A percentile compares a stretch with the other conserved stretches of the same genome.
These are phyloP conservation scores for Yamadazyma phyllophila DNA, from an alignment of 805 yeast species.

Conservation along the genomic window DNA sequence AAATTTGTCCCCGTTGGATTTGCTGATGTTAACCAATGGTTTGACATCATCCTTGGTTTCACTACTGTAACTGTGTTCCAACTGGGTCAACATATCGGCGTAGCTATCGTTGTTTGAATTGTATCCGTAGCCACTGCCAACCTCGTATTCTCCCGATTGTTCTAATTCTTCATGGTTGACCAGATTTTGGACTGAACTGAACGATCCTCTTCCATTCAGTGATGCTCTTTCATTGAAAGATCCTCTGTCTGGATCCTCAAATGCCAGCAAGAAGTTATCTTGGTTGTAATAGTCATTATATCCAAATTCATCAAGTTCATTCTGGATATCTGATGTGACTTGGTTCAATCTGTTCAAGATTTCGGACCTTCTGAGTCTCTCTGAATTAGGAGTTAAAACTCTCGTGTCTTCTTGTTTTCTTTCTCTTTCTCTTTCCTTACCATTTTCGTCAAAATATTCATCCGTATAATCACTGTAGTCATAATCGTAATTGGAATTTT, in stretches of 20 bases:
- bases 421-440: neutral
- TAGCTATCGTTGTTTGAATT: neutral
- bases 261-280: neutral
- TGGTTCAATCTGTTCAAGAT: slow-evolving; percentile 38
- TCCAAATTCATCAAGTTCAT: slow-evolving; percentile 23
- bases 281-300: slow-evolving; percentile 12
- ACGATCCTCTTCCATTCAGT: neutral
- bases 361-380: slow-evolving; percentile 31
- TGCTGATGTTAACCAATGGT: neutral
- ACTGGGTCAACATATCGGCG: slow-evolving; percentile 22
- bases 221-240: neutral
- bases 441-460: slow-evolving; percentile 5
- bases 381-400: slow-evolving; percentile 13
- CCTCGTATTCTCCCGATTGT: neutral
- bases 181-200: neutral
- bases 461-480: slow-evolving; percentile 8
- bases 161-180: neutral
- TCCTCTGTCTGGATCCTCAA: slow-evolving; percentile 1
- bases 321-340: slow-evolving; percentile 38
- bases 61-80: slow-evolving; percentile 39
- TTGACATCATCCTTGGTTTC: slow-evolving; percentile 4
- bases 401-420: neutral
- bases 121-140: slow-evolving; percentile 1
- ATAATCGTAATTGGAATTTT: neutral
- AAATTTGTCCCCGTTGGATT: neutral